phyloP scores from a whole-genome alignment of 805 yeast genomes.

The Wickerhamomyces xylosicus region DNA sequence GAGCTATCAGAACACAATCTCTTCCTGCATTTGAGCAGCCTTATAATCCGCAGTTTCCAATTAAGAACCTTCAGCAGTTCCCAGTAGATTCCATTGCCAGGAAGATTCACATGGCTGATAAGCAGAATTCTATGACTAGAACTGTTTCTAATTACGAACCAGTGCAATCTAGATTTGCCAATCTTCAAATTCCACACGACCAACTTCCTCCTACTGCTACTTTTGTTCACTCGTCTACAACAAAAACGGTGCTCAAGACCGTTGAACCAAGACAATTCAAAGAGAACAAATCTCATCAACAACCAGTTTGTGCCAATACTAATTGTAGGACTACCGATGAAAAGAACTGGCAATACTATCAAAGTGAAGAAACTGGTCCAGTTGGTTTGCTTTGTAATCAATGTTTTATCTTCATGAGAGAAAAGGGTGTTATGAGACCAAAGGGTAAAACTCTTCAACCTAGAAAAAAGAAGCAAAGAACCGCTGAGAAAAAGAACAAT shows the following conservation, averaged over 20 bases:
- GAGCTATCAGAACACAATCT: constrained; percentile 34
- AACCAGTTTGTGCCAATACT: constrained; percentile 15
- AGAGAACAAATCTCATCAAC: constrained; percentile 5
- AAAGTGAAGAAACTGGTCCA: constrained; percentile 13
- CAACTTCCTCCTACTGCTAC: constrained; percentile 1
- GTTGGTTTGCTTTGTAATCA: constrained; percentile 18
- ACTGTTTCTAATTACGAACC: background rate
- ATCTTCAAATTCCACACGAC: background rate
- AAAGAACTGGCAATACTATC: constrained; percentile 20
- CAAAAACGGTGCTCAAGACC: background rate
- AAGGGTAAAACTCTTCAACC: constrained; percentile 1
- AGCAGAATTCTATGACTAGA: constrained; percentile 4
- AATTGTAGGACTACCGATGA: constrained; percentile 18
- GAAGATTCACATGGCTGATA: constrained; percentile 19
- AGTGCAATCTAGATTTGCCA: background rate
- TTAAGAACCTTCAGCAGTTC: constrained; percentile 12
- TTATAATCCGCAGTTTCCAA: constrained; percentile 3
- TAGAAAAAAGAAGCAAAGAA: background rate
- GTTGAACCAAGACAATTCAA: constrained; percentile 1
- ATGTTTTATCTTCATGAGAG: constrained; percentile 15
- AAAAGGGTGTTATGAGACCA: constrained; percentile 19
- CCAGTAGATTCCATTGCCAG: constrained; percentile 20
- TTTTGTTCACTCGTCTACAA: background rate
- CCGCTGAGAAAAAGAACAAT: constrained; percentile 1
- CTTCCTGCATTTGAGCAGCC: constrained; percentile 22